Evolutionary conservation across 2,329 filamentous ascomycete species (phyloP).

Genomic region (Acephala macrosclerotiorum): DNA sequence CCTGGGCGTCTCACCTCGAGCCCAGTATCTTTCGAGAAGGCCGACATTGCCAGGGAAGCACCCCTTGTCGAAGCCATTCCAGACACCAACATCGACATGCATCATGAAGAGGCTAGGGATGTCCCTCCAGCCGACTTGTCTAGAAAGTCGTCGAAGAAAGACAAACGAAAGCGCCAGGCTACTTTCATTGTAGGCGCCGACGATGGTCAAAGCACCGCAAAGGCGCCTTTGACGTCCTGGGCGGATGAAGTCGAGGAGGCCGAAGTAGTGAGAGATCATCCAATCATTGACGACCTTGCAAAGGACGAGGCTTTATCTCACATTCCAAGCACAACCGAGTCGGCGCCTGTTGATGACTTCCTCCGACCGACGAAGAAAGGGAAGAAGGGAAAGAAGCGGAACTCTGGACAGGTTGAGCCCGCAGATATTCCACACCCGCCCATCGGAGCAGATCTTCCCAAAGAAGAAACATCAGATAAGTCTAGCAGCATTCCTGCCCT

Average conservation of each 20-base stretch:
- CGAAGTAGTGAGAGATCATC: conserved; percentile 36
- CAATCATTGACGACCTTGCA: conserved; percentile 41
- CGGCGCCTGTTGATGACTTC: conserved; percentile 36
- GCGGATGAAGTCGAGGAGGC: conserved; percentile 43
- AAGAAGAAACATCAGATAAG: conserved; percentile 28
- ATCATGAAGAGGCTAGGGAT: conserved; percentile 12
- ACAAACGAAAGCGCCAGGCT: conserved; percentile 43
- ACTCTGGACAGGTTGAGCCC: conserved; percentile 15
- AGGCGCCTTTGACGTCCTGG: conserved; percentile 38
- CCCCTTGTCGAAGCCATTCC: neutral
- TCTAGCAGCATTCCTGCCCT: conserved; percentile 27
- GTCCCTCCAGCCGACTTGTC: conserved; percentile 23
- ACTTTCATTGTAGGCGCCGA: conserved; percentile 27
- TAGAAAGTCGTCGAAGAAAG: conserved; percentile 39
- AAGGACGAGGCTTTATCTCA: conserved; percentile 42
- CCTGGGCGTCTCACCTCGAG: conserved; percentile 21
- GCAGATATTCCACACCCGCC: conserved; percentile 18
- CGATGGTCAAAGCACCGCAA: conserved; percentile 20
- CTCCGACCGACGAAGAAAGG: conserved; percentile 46
- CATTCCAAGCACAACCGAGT: conserved; percentile 39
- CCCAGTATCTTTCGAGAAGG: conserved; percentile 19
- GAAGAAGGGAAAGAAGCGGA: conserved; percentile 49
- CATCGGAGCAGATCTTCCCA: conserved; percentile 18
- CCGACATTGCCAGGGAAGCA: neutral
- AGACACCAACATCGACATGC: neutral